Evolutionary conservation across 2,329 filamentous ascomycete species (phyloP).

Genomic region (Orbilia quercus): DNA sequence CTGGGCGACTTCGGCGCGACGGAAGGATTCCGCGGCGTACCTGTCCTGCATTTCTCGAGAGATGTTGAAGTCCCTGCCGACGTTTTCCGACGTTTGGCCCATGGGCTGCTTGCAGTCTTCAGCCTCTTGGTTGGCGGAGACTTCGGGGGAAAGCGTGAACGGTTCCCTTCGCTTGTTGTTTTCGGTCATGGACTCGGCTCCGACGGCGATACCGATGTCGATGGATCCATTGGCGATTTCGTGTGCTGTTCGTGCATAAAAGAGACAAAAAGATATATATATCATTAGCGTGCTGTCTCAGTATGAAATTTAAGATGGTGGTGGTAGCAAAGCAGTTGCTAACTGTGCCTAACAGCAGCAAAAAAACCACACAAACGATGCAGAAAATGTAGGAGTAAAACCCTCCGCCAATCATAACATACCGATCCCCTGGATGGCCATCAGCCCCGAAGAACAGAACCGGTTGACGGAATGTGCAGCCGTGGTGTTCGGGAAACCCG

Average conservation of each 20-base stretch:
- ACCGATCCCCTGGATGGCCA: conserved; percentile 91
- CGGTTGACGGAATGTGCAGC: conserved; percentile 86
- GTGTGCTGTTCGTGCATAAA: conserved; percentile 67
- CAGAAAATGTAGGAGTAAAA: neutral
- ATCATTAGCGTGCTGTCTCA: neutral
- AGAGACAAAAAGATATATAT: neutral
- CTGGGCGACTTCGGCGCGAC: conserved; percentile 86
- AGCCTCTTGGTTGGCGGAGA: conserved; percentile 78
- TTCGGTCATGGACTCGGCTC: conserved; percentile 86
- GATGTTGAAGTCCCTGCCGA: conserved; percentile 89
- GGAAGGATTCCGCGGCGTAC: conserved; percentile 88
- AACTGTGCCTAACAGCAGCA: too few species aligned
- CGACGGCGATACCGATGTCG: conserved; percentile 85
- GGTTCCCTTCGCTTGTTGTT: conserved; percentile 76
- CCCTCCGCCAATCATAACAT: conserved; percentile 13
- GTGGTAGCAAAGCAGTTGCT: too few species aligned
- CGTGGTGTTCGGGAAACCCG: conserved; percentile 91
- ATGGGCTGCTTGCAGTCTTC: conserved; percentile 91
- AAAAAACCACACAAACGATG: neutral
- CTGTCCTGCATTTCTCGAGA: conserved; percentile 81
- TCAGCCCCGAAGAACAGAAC: conserved; percentile 96
- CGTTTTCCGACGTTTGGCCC: conserved; percentile 98
- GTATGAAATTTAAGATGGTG: too few species aligned
- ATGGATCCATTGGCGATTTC: conserved; percentile 83
- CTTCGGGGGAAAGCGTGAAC: conserved; percentile 78